phyloP scores from a whole-genome alignment of 2,329 filamentous ascomycete species.

The Fusarium napiforme region DNA sequence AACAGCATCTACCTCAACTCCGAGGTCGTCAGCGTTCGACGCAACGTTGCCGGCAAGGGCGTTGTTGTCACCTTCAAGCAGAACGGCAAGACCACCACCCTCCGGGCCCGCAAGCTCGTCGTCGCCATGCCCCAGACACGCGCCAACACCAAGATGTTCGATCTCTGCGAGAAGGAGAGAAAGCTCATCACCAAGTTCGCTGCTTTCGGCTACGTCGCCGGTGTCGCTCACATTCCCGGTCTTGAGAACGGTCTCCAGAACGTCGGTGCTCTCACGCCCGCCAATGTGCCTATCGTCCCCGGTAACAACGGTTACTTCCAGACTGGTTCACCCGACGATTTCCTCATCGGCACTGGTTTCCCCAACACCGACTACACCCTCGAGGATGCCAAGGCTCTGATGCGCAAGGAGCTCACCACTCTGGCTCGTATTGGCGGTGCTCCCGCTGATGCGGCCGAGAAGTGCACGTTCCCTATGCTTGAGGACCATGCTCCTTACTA shows the following conservation, averaged over 20 bases:
- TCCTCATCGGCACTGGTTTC: slow-evolving; percentile 1
- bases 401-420: slow-evolving; percentile 18
- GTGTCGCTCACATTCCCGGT: slow-evolving; percentile 22
- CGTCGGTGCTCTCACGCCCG: slow-evolving; percentile 18
- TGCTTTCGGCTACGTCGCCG: slow-evolving; percentile 15
- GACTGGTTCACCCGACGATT: neutral
- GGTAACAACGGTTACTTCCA: slow-evolving; percentile 12
- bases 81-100: neutral
- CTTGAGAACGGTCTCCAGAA: slow-evolving; percentile 19
- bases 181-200: slow-evolving; percentile 28
- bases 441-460: neutral
- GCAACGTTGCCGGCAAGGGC: neutral
- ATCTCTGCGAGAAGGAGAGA: slow-evolving; percentile 7
- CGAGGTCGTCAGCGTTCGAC: neutral
- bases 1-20: slow-evolving; percentile 19
- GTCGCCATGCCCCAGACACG: slow-evolving; percentile 34
- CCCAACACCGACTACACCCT: slow-evolving; percentile 10
- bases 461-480: slow-evolving; percentile 11
- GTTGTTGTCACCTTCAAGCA: slow-evolving; percentile 11
- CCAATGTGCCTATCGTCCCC: slow-evolving; percentile 8
- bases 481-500: slow-evolving; percentile 25
- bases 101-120: slow-evolving; percentile 29
- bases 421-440: slow-evolving; percentile 1
- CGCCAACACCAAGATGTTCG: slow-evolving; percentile 9
- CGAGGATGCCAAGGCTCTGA: neutral